Evolutionary conservation across 2,329 filamentous ascomycete genomes (phyloP).

Genomic region (Cryphonectria radicalis): DNA sequence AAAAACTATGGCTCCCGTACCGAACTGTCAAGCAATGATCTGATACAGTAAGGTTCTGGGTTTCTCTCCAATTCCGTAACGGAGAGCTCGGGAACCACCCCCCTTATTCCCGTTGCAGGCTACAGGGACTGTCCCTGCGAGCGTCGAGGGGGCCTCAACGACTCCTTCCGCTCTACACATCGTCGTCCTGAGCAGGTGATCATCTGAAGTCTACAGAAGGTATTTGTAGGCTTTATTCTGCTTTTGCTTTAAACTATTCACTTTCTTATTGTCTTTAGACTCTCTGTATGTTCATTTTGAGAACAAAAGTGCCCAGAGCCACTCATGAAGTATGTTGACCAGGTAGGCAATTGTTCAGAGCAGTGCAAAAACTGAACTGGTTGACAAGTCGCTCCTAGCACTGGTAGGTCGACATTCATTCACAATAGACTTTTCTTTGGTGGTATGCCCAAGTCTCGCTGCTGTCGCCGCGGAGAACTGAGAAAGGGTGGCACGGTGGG

Average conservation of each 20-base stretch:
- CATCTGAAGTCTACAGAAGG: not conserved
- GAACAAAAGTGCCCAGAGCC: not conserved
- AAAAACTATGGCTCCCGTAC: slow-evolving; percentile 7
- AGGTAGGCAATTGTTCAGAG: not conserved
- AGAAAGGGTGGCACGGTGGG: not conserved
- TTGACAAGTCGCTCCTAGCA: not conserved
- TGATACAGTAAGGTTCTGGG: not conserved
- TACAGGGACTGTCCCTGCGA: not conserved
- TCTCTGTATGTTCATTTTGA: not conserved
- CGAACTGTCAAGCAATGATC: slow-evolving; percentile 6
- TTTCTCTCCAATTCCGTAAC: not conserved
- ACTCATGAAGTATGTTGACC: not conserved
- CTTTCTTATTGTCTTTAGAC: not conserved
- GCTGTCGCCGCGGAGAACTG: not conserved
- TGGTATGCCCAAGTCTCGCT: not conserved
- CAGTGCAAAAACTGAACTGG: not conserved
- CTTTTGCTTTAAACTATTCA: not conserved
- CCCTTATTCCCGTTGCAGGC: not conserved
- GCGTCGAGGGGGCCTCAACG: not conserved
- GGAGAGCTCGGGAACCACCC: not conserved
- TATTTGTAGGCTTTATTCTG: not conserved
- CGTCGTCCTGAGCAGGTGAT: not conserved
- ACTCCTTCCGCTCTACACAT: not conserved
- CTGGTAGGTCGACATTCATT: not conserved
- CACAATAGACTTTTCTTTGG: not conserved